These are phyloP conservation scores for Telfairia occidentalis DNA, from an alignment of 331 rosid species.

Conservation along the genomic window DNA sequence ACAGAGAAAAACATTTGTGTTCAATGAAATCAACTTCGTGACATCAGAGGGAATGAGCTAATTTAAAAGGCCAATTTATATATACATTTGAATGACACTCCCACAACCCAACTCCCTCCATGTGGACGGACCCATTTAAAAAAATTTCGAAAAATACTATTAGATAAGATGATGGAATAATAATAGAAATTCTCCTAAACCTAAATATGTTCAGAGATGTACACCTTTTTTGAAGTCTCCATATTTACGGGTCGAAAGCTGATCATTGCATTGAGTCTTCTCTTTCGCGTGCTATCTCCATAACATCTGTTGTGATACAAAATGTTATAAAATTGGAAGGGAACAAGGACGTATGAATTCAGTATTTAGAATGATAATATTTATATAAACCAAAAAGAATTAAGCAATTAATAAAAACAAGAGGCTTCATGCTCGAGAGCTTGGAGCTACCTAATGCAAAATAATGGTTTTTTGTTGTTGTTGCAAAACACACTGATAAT, in stretches of 20 bases:
- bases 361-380: not conserved
- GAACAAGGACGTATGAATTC: not conserved
- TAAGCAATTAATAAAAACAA: not conserved
- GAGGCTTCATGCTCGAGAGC: not conserved
- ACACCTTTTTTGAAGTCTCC: constrained; percentile 5
- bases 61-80: not conserved
- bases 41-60: not conserved
- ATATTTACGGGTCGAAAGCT: not conserved
- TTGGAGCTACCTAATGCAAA: not conserved
- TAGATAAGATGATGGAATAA: not conserved
- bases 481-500: not conserved
- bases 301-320: not conserved
- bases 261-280: not conserved
- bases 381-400: not conserved
- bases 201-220: not conserved
- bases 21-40: not conserved
- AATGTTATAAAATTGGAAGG: not conserved
- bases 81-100: not conserved
- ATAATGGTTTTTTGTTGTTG: not conserved
- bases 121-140: not conserved
- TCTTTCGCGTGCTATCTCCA: not conserved
- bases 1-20: not conserved
- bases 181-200: not conserved
- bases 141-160: not conserved
- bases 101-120: not conserved